Evolutionary conservation across 352 stramenopile genomes (phyloP), one percentile per base, ranked within the genome.

Genomic region (Pythium aquatile): DNA sequence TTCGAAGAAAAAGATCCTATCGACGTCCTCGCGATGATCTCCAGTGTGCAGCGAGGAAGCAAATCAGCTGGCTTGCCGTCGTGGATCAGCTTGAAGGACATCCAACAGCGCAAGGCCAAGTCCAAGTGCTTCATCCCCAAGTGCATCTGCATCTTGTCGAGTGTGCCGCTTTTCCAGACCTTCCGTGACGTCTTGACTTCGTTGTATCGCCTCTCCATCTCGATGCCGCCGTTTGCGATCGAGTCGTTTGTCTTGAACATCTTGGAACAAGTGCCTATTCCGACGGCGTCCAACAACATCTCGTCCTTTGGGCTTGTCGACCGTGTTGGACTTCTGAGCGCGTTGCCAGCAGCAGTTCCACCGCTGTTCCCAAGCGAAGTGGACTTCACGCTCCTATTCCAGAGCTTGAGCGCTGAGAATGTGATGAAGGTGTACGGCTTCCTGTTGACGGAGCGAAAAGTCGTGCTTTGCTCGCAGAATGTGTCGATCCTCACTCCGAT

Each of bases 361-460:
- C 32, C 66, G 0, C 82, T 88, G 24, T 82, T 73, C 11, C 75
- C 83, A 2, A 70, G 63, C 1, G 76, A 93, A 73, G 71, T 91
- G 1, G 81, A 90, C 32, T 93, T 93, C 30, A 86, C 77, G 0
- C 62, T 93, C 14, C 59, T 90, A 5, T 89, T 91, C 47, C 81
- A 93, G 58, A 82, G 77, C 47, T 75, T 93, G 17, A 85, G 73
- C 28, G 63, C 77, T 1, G 75, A 90, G 28, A 85, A 88, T 48
- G 81, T 93, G 39, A 37, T 93, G 28, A 87, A 87, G 66, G 83
- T 92, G 55, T 90, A 89, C 52, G 66, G 66, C 5, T 84, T 78
- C 35, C 61, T 93, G 28, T 37, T 91, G 37, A 85, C 79, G 0
- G 83, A 93, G 63, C 87, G 87, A 57, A 90, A 91, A 39, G 68